Evolutionary conservation across 2,329 filamentous ascomycete species (phyloP), one percentile per base, ranked within the genome.

Genomic region (Nothophaeocryptopus gaeumannii): DNA sequence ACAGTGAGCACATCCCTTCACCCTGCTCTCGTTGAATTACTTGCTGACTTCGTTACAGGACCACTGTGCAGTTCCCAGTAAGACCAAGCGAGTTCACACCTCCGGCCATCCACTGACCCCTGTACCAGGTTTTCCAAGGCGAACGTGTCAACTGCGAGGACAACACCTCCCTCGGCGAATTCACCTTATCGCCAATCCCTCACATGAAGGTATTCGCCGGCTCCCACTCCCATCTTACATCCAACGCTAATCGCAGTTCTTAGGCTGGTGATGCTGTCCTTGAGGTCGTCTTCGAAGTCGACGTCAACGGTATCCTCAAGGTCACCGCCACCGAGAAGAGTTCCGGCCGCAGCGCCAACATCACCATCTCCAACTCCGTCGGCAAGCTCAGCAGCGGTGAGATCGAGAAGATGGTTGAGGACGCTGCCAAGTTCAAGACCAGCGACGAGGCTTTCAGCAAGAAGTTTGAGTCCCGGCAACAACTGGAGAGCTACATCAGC

Each of bases 301-400:
- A 99, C 65, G 93, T 96, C 82, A 99, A 99, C 81, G 93, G 93
- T 86, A 67, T 67, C 56, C 86, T 99, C 62, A 99, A 99, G 85
- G 93, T 97, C 68, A 97, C 92, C 58, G 93, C 93, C 63, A 96
- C 92, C 40, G 93, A 99, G 84, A 99, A 99, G 85, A 92, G 89
- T 64, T 96, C 93, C 31, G 93, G 93, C 68, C 91, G 93, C 73
- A 93, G 82, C 70, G 93, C 93, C 77, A 99, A 99, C 85, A 99
- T 99, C 75, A 99, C 93, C 72, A 99, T 99, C 77, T 89, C 89
- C 77, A 99, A 99, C 85, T 96, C 93, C 53, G 92, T 99, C 67
- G 93, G 93, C 74, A 99, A 99, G 82, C 89, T 99, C 63, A 96
- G 90, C 58, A 88, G 86, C 46, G 76, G 77, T 57, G 93, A 99